These are phyloP conservation scores for Beauveria pseudobassiana DNA, from an alignment of 2,329 filamentous ascomycete species.

Conservation along the genomic window DNA sequence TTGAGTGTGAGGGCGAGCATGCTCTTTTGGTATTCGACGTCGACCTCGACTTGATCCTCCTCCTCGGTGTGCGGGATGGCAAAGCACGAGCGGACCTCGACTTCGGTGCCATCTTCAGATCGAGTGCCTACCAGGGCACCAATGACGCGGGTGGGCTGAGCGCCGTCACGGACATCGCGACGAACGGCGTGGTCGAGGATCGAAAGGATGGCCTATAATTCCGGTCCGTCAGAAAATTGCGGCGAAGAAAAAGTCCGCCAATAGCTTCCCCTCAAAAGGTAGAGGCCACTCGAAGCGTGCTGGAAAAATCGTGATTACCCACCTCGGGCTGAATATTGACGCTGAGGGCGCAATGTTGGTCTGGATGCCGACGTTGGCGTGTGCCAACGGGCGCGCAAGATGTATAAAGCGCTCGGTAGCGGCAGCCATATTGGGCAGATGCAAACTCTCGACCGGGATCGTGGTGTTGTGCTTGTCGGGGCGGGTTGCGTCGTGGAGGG, in stretches of 20 bases:
- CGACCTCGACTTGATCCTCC: conserved; percentile 96
- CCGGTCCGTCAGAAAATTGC: neutral
- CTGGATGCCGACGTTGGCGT: conserved; percentile 69
- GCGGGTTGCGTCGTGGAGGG: conserved; percentile 16
- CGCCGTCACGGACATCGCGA: conserved; percentile 59
- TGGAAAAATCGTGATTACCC: conserved; percentile 26
- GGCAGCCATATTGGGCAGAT: conserved; percentile 65
- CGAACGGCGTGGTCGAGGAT: conserved; percentile 92
- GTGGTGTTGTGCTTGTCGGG: conserved; percentile 10
- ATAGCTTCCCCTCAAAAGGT: neutral
- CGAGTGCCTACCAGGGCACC: conserved; percentile 89
- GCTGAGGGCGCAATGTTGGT: conserved; percentile 84
- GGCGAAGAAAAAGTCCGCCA: neutral
- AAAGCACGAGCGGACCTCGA: conserved; percentile 93
- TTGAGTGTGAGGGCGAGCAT: conserved; percentile 95
- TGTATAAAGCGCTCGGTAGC: conserved; percentile 84
- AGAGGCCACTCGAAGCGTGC: neutral
- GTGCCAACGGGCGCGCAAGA: conserved; percentile 84
- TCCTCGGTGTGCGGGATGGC: conserved; percentile 98
- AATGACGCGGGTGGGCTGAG: conserved; percentile 91
- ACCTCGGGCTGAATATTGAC: conserved; percentile 96
- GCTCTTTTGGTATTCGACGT: conserved; percentile 99
- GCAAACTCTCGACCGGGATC: conserved; percentile 7
- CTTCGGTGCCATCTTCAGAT: conserved; percentile 93
- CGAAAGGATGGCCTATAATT: conserved; percentile 57